These are phyloP conservation scores for Starmerella cellae DNA, from an alignment of 805 yeast genomes.

Conservation along the genomic window DNA sequence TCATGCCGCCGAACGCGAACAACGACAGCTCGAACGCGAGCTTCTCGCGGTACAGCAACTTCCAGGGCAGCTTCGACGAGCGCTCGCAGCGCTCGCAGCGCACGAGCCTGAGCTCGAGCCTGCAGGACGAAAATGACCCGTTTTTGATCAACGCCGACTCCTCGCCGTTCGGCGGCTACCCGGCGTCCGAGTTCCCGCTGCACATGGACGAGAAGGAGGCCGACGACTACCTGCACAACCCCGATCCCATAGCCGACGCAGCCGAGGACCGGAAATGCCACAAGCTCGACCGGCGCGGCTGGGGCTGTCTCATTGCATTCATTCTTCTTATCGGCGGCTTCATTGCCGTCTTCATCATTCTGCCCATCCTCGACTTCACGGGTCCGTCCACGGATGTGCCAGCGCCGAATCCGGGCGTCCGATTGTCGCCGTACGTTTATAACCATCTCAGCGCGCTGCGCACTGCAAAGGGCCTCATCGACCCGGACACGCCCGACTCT, in stretches of 20 bases:
- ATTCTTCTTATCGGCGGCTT: constrained; percentile 46
- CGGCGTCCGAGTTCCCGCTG: constrained; percentile 82
- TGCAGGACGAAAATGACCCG: constrained; percentile 21
- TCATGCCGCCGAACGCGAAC: constrained; percentile 11
- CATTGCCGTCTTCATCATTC: constrained; percentile 53
- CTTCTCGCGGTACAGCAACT: constrained; percentile 15
- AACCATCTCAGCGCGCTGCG: constrained; percentile 48
- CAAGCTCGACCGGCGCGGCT: constrained; percentile 29
- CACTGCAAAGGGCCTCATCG: constrained; percentile 38
- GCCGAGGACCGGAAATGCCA: constrained; percentile 43
- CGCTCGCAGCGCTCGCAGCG: constrained; percentile 14
- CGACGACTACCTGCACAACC: constrained; percentile 91
- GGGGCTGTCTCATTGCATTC: constrained; percentile 29
- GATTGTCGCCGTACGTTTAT: constrained; percentile 44
- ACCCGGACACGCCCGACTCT: constrained; percentile 53
- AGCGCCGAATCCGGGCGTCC: constrained; percentile 26
- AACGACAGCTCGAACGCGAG: constrained; percentile 12
- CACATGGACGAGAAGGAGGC: constrained; percentile 86
- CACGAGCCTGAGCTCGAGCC: constrained; percentile 13
- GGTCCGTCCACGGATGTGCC: constrained; percentile 37
- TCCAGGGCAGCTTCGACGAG: constrained; percentile 11
- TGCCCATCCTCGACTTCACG: constrained; percentile 75
- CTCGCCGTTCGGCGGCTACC: constrained; percentile 90
- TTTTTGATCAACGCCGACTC: constrained; percentile 29
- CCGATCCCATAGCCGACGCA: constrained; percentile 89